Evolutionary conservation across 768 basidiomycete genomes (phyloP), one percentile per base, ranked within the genome.

Genomic region (Lactifluus volemus): DNA sequence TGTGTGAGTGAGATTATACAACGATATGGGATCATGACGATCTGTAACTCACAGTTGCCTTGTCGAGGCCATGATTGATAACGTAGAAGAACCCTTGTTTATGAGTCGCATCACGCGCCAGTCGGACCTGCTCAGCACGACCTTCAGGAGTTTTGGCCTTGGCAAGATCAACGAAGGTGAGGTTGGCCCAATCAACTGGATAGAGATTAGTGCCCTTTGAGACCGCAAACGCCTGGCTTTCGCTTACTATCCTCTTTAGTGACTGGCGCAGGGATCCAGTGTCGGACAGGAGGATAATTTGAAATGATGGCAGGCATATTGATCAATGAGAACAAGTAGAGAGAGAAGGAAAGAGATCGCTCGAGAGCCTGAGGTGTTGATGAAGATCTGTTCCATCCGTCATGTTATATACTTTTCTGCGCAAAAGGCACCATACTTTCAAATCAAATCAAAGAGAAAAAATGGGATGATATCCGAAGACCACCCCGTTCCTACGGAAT

Each of bases 51-150:
- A 78, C 81, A 70, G 77, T 73, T 29, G 73, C 73, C 45, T 68
- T 66, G 0, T 75, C 76, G 52, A 76, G 73, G 14, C 80, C 80
- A 64, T 82, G 80, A 58, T 80, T 79, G 39, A 79, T 68, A 19
- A 77, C 75, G 59, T 79, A 81, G 66, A 81, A 76, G 68, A 82
- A 82, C 3, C 74, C 74, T 36, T 70, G 67, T 6, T 66, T 68
- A 41, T 67, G 67, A 63, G 74, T 69, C 5, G 73, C 74, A 52
- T 73, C 71, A 21, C 71, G 72, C 7, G 69, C 70, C 48, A 72
- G 58, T 2, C 58, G 59, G 6, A 68, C 72, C 17, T 75, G 70
- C 36, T 65, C 71, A 1, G 65, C 70, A 2, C 71, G 70, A 7
- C 72, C 73, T 38, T 74, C 71, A 0, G 71, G 69, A 0, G 71